phyloP scores from a whole-genome alignment of 2,329 filamentous ascomycete genomes.

The Calonectria henricotiae region DNA sequence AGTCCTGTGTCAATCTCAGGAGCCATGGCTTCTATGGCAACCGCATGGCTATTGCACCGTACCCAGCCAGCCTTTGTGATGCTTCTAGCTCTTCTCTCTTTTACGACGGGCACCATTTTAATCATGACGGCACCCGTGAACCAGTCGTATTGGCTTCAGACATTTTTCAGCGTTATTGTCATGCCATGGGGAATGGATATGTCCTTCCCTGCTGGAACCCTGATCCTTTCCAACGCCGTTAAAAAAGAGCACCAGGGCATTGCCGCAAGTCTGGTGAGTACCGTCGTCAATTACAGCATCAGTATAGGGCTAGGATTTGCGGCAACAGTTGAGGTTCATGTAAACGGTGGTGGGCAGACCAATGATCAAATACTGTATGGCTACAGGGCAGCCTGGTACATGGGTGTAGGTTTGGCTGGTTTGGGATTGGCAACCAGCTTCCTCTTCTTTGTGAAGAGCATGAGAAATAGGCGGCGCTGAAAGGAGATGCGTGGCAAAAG shows the following conservation, averaged over 20 bases:
- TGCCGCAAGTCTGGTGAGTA: slow-evolving; percentile 72
- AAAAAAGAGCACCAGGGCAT: slow-evolving; percentile 65
- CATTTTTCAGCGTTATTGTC: slow-evolving; percentile 73
- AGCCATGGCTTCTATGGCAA: slow-evolving; percentile 63
- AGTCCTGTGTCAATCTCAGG: slow-evolving; percentile 64
- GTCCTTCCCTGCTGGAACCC: slow-evolving; percentile 75
- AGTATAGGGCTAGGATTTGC: slow-evolving; percentile 78
- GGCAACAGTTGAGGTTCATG: slow-evolving; percentile 72
- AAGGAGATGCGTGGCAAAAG: background rate
- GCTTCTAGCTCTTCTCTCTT: slow-evolving; percentile 63
- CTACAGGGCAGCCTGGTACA: slow-evolving; percentile 47
- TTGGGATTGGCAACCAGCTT: slow-evolving; percentile 42
- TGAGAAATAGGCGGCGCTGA: slow-evolving; percentile 2
- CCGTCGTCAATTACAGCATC: slow-evolving; percentile 79
- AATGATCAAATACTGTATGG: slow-evolving; percentile 37
- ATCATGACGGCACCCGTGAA: slow-evolving; percentile 66
- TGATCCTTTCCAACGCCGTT: slow-evolving; percentile 72
- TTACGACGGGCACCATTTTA: slow-evolving; percentile 62
- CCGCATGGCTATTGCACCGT: slow-evolving; percentile 60
- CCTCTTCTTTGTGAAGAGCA: slow-evolving; percentile 36
- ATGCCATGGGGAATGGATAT: slow-evolving; percentile 77
- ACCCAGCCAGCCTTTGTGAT: slow-evolving; percentile 60
- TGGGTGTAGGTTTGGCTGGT: slow-evolving; percentile 60
- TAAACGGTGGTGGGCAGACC: slow-evolving; percentile 49
- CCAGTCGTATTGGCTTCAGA: slow-evolving; percentile 77